A percentile compares a stretch with the other conserved stretches of the same genome.
Evolutionary conservation across 192 early-diverging fungal genomes (phyloP).

Genomic region (Backusella circina): DNA sequence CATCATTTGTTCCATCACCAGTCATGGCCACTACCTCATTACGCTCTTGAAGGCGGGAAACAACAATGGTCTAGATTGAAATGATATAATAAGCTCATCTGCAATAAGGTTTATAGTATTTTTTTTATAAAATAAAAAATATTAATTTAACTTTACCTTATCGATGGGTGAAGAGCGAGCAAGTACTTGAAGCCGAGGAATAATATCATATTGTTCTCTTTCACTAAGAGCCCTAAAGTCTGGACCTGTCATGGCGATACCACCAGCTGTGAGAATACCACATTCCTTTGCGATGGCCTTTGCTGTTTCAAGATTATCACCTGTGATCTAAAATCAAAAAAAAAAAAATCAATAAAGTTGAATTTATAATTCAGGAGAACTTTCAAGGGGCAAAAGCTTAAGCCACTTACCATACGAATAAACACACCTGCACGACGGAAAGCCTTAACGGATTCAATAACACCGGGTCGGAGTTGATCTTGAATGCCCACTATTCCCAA

Average conservation of each 20-base stretch:
- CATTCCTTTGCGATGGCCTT: conserved; percentile 87
- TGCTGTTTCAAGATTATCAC: conserved; percentile 86
- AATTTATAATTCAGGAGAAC: background rate
- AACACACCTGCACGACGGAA: conserved; percentile 83
- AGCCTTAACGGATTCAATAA: conserved; percentile 68
- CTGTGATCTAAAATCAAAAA: conserved; percentile 40
- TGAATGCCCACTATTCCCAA: conserved; percentile 82
- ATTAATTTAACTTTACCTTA: conserved; percentile 42
- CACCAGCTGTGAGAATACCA: conserved; percentile 75
- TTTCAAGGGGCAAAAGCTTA: background rate
- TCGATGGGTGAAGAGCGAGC: conserved; percentile 86
- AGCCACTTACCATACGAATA: conserved; percentile 67
- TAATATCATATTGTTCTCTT: conserved; percentile 59
- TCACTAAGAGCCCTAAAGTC: conserved; percentile 68
- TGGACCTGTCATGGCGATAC: conserved; percentile 76
- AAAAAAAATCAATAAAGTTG: background rate
- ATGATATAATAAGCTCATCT: background rate
- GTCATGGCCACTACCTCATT: conserved; percentile 75
- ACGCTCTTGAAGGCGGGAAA: conserved; percentile 63
- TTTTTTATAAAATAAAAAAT: background rate
- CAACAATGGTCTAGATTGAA: conserved; percentile 63
- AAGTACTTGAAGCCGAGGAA: conserved; percentile 78
- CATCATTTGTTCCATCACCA: conserved; percentile 86
- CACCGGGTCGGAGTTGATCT: conserved; percentile 83
- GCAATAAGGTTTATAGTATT: background rate